Base-by-base conservation (phyloP, 345 rosid genomes). In the Heritiera fomes region DNA sequence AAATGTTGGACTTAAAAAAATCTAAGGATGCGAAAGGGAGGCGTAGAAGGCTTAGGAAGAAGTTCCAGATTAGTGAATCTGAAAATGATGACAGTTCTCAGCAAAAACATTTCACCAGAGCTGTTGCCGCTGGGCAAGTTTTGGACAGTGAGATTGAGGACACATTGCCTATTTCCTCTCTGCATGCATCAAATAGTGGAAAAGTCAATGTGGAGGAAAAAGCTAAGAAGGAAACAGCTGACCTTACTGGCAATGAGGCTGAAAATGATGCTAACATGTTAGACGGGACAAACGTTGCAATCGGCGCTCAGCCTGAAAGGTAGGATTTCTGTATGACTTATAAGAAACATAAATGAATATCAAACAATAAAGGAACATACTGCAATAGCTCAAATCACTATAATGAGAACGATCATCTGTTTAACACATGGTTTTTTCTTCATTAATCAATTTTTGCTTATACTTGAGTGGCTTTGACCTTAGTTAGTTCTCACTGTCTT, bases 31-130 rank as follows among this genome's bases (percentile, higher is more conserved):
- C 7, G 28, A 87, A 80, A 73, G 75, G 66, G 41, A 86, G 70
- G 53, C 75, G 38, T 28, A 80, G 84, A 75, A 82, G 90, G 68
- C 88, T 85, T 34, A 84, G 76, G 82, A 94, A 84, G 82, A 90
- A 79, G 77, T 85, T 80, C 79, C 89, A 80, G 47, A 13, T 71
- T 5, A 67, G 75, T 74, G 91, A 87, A 60, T 85, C 92, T 79
- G 92, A 88, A 59, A 82, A 88, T 78, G 87, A 85, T 20, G 74
- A 73, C 53, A 71, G 50, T 75, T 75, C 69, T 47, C 75, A 6
- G 15, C 56, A 18, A 38, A 62, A 76, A 20, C 4, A 46, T 63
- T 63, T 32, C 6, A 38, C 23, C 17, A 49, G 1, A 17, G n/a
- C 32, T 62, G 43, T 23, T 52, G 18, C 60, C 32, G 45, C 78